phyloP scores from a whole-genome alignment of 257 asterid species.

The Parsonsia alboflavescens region DNA sequence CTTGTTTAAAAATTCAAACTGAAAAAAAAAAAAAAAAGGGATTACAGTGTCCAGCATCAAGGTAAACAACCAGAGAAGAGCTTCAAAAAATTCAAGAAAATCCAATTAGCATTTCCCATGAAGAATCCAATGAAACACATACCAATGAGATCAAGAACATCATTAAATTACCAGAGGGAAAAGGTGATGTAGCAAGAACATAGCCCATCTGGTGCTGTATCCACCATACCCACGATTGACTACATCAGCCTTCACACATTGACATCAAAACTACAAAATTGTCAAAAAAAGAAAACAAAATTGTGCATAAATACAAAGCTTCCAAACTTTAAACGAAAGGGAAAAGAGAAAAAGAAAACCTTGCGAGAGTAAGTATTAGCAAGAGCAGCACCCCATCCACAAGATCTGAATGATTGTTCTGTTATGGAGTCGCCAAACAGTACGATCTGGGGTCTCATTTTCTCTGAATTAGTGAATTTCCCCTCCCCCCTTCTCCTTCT shows the following conservation, averaged over 20 bases:
- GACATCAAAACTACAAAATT: neutral
- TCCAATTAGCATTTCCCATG: neutral
- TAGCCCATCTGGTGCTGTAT: slow-evolving; percentile 90
- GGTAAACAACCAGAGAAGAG: neutral
- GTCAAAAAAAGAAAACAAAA: no score
- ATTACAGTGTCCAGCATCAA: neutral
- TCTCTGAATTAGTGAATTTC: no score
- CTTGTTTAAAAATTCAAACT: neutral
- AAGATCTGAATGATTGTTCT: slow-evolving; percentile 62
- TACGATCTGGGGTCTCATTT: slow-evolving; percentile 74
- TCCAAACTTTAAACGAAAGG: neutral
- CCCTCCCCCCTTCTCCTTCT: no score
- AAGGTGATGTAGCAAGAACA: slow-evolving; percentile 77
- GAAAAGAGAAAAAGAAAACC: slow-evolving; percentile 25
- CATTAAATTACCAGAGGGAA: slow-evolving; percentile 58
- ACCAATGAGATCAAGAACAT: neutral
- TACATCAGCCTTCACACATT: slow-evolving; percentile 62
- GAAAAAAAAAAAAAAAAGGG: no score
- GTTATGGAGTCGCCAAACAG: slow-evolving; percentile 92
- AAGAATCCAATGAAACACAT: neutral
- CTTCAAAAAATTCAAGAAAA: neutral
- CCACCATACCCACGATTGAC: slow-evolving; percentile 92
- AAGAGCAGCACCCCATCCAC: slow-evolving; percentile 94
- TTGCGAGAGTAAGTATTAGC: slow-evolving; percentile 75
- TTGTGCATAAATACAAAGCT: neutral